Evolutionary conservation across 768 basidiomycete genomes (phyloP).

Genomic region (Lentinula edodes): DNA sequence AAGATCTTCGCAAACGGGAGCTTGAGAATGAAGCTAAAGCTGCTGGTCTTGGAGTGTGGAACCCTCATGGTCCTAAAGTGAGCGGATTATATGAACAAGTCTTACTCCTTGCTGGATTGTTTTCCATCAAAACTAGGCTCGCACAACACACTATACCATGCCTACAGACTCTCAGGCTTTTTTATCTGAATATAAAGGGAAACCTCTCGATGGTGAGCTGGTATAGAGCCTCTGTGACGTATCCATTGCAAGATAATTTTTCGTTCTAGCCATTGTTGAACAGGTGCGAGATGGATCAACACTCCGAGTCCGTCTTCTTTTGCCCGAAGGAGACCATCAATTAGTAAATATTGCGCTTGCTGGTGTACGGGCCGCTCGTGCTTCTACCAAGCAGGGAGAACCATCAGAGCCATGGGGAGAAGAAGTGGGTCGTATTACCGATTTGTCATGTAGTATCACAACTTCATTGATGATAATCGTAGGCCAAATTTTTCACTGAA

Average conservation of each 20-base stretch:
- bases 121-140: conserved; percentile 40
- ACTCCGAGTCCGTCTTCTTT: conserved; percentile 78
- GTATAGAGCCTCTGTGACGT: conserved; percentile 2
- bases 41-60: conserved; percentile 82
- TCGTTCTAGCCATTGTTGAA: conserved; percentile 74
- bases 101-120: conserved; percentile 4
- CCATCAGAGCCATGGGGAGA: conserved; percentile 81
- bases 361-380: conserved; percentile 73
- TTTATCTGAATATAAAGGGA: conserved; percentile 89
- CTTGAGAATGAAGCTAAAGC: conserved; percentile 72
- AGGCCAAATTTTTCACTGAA: conserved; percentile 96
- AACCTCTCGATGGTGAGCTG: conserved; percentile 74
- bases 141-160: conserved; percentile 78
- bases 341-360: conserved; percentile 81
- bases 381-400: conserved; percentile 68
- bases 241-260: neutral
- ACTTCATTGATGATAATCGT: conserved; percentile 13
- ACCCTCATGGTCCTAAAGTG: conserved; percentile 72
- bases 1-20: conserved; percentile 66
- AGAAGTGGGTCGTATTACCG: conserved; percentile 51
- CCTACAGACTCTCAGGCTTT: conserved; percentile 86
- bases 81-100: conserved; percentile 4
- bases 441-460: neutral
- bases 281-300: conserved; percentile 92
- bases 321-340: conserved; percentile 89